phyloP scores from a whole-genome alignment of 352 stramenopile genomes.

The Globisporangium yorkense region DNA sequence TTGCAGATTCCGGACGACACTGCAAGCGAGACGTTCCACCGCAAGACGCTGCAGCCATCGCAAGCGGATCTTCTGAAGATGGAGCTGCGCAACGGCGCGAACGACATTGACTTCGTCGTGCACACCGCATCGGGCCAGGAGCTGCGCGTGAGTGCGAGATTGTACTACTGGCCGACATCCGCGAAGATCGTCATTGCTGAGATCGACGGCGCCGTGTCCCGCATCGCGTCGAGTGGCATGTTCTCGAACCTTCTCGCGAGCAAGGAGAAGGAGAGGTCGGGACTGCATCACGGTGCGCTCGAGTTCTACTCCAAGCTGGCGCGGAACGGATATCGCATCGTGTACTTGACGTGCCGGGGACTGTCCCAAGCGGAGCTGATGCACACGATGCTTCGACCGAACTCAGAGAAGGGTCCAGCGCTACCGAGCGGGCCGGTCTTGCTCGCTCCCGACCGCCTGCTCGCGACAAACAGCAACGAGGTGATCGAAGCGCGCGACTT shows the following conservation, averaged over 20 bases:
- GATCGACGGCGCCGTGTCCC: conserved; percentile 74
- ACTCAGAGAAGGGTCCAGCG: conserved; percentile 9
- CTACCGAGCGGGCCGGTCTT: conserved; percentile 73
- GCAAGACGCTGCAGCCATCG: conserved; percentile 57
- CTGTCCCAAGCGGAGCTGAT: conserved; percentile 52
- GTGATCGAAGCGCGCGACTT: conserved; percentile 50
- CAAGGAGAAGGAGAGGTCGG: conserved; percentile 41
- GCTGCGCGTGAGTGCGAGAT: conserved; percentile 40
- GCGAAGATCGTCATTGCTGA: conserved; percentile 79
- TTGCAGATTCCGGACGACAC: conserved; percentile 2
- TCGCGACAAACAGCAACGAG: conserved; percentile 36
- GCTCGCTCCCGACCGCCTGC: conserved; percentile 51
- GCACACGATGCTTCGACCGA: conserved; percentile 17
- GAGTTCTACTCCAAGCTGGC: conserved; percentile 69
- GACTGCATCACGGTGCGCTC: conserved; percentile 56
- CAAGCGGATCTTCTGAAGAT: conserved; percentile 58
- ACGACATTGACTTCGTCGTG: conserved; percentile 69
- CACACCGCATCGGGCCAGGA: conserved; percentile 13
- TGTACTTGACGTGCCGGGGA: conserved; percentile 75
- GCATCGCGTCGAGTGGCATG: conserved; percentile 25
- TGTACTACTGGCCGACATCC: conserved; percentile 70
- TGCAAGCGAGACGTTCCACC: conserved; percentile 24
- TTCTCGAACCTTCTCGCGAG: conserved; percentile 23
- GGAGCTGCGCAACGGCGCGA: conserved; percentile 48
- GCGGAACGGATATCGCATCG: conserved; percentile 65